Evolutionary conservation across 257 asterid species (phyloP).

Genomic region (Ophiorrhiza pumila): DNA sequence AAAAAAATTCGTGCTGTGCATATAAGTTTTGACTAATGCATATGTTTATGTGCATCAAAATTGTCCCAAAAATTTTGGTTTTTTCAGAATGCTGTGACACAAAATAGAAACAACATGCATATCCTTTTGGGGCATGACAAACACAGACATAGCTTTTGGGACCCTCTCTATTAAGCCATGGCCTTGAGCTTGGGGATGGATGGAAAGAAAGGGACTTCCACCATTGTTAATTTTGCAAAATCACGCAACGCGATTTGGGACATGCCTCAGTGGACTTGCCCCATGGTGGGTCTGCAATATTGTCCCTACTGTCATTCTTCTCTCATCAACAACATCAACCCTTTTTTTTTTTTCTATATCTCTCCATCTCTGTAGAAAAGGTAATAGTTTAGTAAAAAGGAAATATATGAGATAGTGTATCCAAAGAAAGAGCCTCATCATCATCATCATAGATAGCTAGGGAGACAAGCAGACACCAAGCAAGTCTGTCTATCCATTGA

Average conservation of each 20-base stretch:
- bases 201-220: conserved; percentile 48
- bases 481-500: conserved; percentile 22
- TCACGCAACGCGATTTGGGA: conserved; percentile 59
- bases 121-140: conserved; percentile 67
- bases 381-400: neutral
- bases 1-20: too few species aligned
- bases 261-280: conserved; percentile 54
- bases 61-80: neutral
- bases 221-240: conserved; percentile 47
- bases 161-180: conserved; percentile 12
- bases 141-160: conserved; percentile 5
- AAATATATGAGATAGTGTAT: neutral
- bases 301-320: conserved; percentile 28
- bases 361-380: neutral
- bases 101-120: neutral
- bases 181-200: conserved; percentile 13
- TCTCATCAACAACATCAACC: neutral
- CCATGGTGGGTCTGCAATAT: conserved; percentile 26
- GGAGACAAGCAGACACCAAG: conserved; percentile 47
- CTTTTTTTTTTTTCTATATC: neutral
- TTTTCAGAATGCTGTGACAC: neutral
- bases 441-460: conserved; percentile 29
- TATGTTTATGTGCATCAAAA: too few species aligned
- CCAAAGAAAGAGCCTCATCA: conserved; percentile 18
- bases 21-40: too few species aligned